Base-by-base conservation (phyloP, 164 flowering plant species). In the Platanus orientalis region DNA sequence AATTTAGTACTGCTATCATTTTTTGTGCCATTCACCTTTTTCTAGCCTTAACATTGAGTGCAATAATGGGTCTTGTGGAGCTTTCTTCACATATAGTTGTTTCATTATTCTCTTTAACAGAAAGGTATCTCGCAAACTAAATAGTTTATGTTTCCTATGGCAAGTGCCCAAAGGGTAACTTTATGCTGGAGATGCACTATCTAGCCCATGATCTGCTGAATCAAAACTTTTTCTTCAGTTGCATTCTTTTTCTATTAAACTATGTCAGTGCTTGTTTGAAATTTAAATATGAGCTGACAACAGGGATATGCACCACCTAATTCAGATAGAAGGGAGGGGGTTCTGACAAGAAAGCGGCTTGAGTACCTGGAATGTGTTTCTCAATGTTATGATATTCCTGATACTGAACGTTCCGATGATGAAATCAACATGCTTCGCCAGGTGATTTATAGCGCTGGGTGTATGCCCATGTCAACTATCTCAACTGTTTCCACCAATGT, bases 231-330 rank as follows among this genome's bases (percentile, higher is more conserved):
- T 56, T 23, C 17, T 44, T 61, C 14, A 48, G 32, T 47, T 65
- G 54, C 45, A 45, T 23, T 13, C n/a, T 11, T 67, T 50, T 53
- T 20, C 26, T 17, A 7, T 58, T 63, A 12, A 21, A 30, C 28
- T 27, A 25, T 53, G 28, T 62, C 66, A 30, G 69, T 78, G 62
- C 70, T 68, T 76, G 66, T 64, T 73, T 70, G 67, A 74, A 81
- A 55, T 81, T 86, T 81, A 70, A 83, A 76, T 49, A 81, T 81
- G 81, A 81, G 85, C 91, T 89, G 93, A 94, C 95, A 72, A 88
- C 97, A 94, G 99, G 99, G 97, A 79, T 94, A 91, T 91, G 97
- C 96, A 91, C 89, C 99, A 79, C 85, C 97, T 88, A 91, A 88
- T 91, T 91, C 96, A 86, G 99, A 94, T 85, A 88, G 97, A 91